Base-by-base conservation (phyloP, 345 rosid species). In the Zanthoxylum bungeanum region DNA sequence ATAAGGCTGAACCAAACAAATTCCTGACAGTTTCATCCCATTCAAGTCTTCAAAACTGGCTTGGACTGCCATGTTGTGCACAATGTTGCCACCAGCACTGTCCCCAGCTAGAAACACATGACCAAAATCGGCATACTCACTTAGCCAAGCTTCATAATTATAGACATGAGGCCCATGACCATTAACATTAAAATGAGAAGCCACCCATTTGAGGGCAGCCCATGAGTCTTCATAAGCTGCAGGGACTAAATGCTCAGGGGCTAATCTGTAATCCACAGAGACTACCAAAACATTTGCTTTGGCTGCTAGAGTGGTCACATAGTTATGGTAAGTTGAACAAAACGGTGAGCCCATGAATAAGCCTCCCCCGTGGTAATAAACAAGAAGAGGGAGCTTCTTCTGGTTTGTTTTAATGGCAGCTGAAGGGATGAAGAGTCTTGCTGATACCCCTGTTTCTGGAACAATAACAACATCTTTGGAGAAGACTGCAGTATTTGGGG, bases 291-390 rank as follows among this genome's bases (percentile, higher is more conserved):
- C 72, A 8, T 74, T 69, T 9, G 84, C 81, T 28, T 51, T 50
- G 8, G 76, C 44, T 0, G 65, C 81, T 10, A 83, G 49, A 42
- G 69, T 25, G 30, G 53, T 67, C 8, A 79, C 66, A 28, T 62
- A 78, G 21, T 33, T 60, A 34, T 80, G 79, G 59, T 76, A 77
- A 0, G 53, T 17, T 17, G 81, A 59, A 6, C 71, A 79, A 31
- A 57, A 40, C 3, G 86, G 72, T 0, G 75, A 59, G 9, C 73
- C 80, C 36, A 84, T 37, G 53, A 40, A 47, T 36, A 82, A 77
- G 9, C 68, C 81, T 22, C 86, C 87, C 9, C 85, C 84, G 9
- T 84, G 90, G 37, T 65, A 79, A 59, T 83, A 83, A 19, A 81
- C 68, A 0, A 84, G 65, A 40, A 82, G 60, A 19, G 90, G 84